Evolutionary conservation across 2,329 filamentous ascomycete species (phyloP), one percentile per base, ranked within the genome.

Genomic region (Hypoxylon sp.): DNA sequence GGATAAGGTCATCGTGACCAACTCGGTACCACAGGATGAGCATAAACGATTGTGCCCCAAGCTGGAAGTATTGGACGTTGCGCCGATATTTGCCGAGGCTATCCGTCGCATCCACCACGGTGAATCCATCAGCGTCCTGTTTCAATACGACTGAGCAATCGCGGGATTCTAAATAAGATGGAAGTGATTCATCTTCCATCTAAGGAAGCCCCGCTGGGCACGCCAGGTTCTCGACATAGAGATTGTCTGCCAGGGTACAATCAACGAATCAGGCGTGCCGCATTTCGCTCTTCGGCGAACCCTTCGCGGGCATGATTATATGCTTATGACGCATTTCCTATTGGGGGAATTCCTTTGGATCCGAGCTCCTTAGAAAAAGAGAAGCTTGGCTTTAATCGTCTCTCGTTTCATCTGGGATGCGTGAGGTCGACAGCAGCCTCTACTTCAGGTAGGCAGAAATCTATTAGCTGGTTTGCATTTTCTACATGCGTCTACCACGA

Each of bases 81-180:
- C 91, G 44, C 87, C 90, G 62, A 87, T 97, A 51, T 97, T 97
- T 70, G 92, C 90, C 52, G 93, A 97, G 80, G 90, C 94, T 40
- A 97, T 97, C 63, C 89, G 94, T 58, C 86, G 94, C 57, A 93
- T 97, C 51, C 94, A 99, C 74, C 92, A 97, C 72, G 94, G 94
- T 66, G 94, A 99, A 77, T 96, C 91, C 67, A 96, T 99, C 74
- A 96, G 91, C 70, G 90, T 94, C 55, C 81, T 99, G 41, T 99
- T 99, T 74, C 88, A 91, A 69, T 88, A 90, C 72, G 88, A 90
- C 69, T 91, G 66, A 70, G 44, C 36, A 46, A 26, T 13, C 15
- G 25, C 25, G 11, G 21, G 27, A 32, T 38, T 32, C 17, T n/a
- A 32, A 13, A 42, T 29, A 29, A 11, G 44, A 53, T 23, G 35